phyloP scores from a whole-genome alignment of 805 yeast species.

The Tetrapisispora arboricola region DNA sequence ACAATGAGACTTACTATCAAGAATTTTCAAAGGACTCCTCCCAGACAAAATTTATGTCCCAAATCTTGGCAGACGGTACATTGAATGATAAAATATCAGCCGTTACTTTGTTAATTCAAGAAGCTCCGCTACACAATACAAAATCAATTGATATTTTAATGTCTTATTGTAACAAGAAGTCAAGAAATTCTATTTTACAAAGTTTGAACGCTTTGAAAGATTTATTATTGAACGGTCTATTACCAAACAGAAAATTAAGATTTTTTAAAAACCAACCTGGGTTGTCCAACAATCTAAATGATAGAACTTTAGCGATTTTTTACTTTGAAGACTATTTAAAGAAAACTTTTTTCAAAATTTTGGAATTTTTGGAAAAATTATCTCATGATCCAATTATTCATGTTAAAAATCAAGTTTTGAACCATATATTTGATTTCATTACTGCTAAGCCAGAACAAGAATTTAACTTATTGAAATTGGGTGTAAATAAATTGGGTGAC shows the following conservation, averaged over 20 bases:
- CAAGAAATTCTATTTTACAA: slow-evolving; percentile 86
- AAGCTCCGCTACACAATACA: slow-evolving; percentile 83
- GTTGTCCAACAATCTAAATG: slow-evolving; percentile 35
- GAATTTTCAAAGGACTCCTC: slow-evolving; percentile 69
- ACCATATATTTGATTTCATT: slow-evolving; percentile 69
- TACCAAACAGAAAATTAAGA: slow-evolving; percentile 75
- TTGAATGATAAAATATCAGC: slow-evolving; percentile 92
- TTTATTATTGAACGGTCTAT: slow-evolving; percentile 69
- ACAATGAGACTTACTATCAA: slow-evolving; percentile 58
- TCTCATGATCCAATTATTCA: slow-evolving; percentile 88
- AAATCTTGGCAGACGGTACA: slow-evolving; percentile 86
- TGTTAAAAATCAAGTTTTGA: slow-evolving; percentile 67
- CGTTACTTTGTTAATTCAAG: slow-evolving; percentile 82
- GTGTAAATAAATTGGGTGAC: slow-evolving; percentile 92
- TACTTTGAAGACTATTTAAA: slow-evolving; percentile 89
- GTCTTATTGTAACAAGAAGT: slow-evolving; percentile 77
- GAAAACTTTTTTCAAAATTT: slow-evolving; percentile 58
- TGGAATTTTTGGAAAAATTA: slow-evolving; percentile 66
- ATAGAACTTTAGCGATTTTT: slow-evolving; percentile 55
- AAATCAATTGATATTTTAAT: slow-evolving; percentile 74
- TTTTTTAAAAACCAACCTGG: slow-evolving; percentile 70
- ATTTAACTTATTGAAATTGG: slow-evolving; percentile 75
- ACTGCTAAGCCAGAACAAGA: slow-evolving; percentile 94
- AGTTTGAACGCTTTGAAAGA: slow-evolving; percentile 85
- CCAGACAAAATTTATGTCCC: slow-evolving; percentile 79